Percentiles rank a stretch among this genome's conserved stretches.
These are phyloP conservation scores for Zygnema circumcarinatum DNA, from an alignment of 139 green algal species.

Conservation along the genomic window DNA sequence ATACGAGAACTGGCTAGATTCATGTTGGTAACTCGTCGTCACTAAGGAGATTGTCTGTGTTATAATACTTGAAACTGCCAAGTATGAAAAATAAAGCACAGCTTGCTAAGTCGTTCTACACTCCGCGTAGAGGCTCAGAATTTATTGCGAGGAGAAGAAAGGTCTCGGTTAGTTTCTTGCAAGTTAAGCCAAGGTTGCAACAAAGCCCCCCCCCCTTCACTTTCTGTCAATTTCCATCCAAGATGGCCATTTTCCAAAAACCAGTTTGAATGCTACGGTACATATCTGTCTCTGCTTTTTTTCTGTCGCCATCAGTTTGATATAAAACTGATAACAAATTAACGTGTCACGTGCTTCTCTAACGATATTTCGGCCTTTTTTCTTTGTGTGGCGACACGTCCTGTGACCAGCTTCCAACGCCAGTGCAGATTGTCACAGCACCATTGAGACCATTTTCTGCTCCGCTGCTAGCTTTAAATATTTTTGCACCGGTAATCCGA, in stretches of 20 bases:
- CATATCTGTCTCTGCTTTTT: too few relatives aligned
- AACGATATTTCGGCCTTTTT: not conserved
- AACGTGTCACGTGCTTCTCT: not conserved
- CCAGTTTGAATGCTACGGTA: not conserved
- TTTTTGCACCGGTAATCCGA: conserved; percentile 13
- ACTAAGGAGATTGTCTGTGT: not conserved
- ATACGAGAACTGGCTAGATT: too few relatives aligned
- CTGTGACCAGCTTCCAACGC: not conserved
- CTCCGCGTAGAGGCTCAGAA: too few relatives aligned
- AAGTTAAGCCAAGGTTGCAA: too few relatives aligned
- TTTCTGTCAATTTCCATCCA: not conserved
- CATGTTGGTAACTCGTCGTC: not conserved
- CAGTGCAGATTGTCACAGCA: not conserved
- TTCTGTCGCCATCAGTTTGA: too few relatives aligned
- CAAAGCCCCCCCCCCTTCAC: not conserved
- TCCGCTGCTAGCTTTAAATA: not conserved
- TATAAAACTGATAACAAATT: too few relatives aligned
- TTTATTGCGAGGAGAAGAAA: too few relatives aligned
- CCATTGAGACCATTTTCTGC: not conserved
- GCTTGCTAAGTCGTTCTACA: too few relatives aligned
- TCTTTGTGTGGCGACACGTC: not conserved
- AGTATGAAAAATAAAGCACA: too few relatives aligned
- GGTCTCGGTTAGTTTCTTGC: too few relatives aligned
- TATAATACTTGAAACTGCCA: too few relatives aligned
- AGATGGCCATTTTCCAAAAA: not conserved